These are phyloP conservation scores for Stentor roeselii DNA, from an alignment of 73 alveolate genomes.

Conservation along the genomic window DNA sequence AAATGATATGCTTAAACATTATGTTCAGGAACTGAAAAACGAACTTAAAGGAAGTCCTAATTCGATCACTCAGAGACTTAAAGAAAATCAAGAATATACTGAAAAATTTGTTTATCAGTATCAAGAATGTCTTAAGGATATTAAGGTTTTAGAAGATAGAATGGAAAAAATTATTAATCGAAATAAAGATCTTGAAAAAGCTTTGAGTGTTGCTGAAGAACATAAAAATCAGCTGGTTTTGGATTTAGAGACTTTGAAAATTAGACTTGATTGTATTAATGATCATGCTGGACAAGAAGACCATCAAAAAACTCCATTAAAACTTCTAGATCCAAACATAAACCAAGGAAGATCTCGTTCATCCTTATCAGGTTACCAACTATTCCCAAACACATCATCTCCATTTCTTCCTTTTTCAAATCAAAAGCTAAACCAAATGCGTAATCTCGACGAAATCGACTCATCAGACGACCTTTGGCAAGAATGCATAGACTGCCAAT, in stretches of 20 bases:
- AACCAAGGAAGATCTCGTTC: too few species aligned
- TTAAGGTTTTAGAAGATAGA: constrained; percentile 35
- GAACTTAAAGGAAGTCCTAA: constrained; percentile 44
- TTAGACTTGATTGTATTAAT: too few species aligned
- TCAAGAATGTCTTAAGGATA: constrained; percentile 25
- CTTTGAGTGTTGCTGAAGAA: neutral
- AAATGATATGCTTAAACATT: constrained; percentile 42
- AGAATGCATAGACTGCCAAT: neutral
- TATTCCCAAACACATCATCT: too few species aligned
- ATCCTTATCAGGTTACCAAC: too few species aligned
- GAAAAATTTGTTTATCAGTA: constrained; percentile 19
- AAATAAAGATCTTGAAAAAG: neutral
- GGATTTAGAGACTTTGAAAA: neutral
- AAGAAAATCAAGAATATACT: constrained; percentile 29
- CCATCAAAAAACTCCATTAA: too few species aligned
- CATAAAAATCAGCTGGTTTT: neutral
- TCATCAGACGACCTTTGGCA: neutral
- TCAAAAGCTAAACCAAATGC: too few species aligned
- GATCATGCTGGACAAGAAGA: too few species aligned
- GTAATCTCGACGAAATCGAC: too few species aligned
- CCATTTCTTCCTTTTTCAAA: too few species aligned
- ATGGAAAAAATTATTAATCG: neutral
- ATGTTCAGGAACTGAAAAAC: constrained; percentile 40
- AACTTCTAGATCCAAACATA: too few species aligned
- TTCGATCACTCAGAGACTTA: constrained; percentile 41